Percentiles rank a stretch among this genome's conserved stretches.
Evolutionary conservation across 1,284 basidiomycete genomes (phyloP).

Genomic region (Cryptococcus sp.): DNA sequence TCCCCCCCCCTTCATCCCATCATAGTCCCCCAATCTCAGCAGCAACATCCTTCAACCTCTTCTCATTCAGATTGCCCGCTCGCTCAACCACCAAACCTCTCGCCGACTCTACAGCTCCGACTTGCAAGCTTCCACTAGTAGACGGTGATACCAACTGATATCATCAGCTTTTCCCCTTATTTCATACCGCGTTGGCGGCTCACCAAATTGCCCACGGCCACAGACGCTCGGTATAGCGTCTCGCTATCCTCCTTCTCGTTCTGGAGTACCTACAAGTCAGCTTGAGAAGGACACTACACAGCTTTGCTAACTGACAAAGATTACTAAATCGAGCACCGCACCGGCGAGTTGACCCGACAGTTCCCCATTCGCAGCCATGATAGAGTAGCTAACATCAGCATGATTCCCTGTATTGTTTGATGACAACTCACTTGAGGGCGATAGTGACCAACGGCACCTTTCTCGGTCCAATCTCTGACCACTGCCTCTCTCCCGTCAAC

Average conservation of each 20-base stretch:
- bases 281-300: not conserved
- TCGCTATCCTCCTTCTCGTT: constrained; percentile 72
- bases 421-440: constrained; percentile 40
- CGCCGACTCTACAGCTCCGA: constrained; percentile 34
- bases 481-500: constrained; percentile 45
- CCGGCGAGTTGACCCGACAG: constrained; percentile 26
- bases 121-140: constrained; percentile 32
- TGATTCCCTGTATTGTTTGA: not conserved
- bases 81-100: constrained; percentile 28
- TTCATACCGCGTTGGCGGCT: constrained; percentile 30
- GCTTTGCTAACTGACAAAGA: constrained; percentile 17
- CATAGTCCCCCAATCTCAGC: constrained; percentile 29
- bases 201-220: constrained; percentile 84
- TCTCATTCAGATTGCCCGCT: constrained; percentile 39
- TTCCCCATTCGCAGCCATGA: constrained; percentile 41
- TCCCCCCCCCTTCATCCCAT: too few species aligned
- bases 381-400: constrained; percentile 45
- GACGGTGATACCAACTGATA: constrained; percentile 39
- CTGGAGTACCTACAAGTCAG: constrained; percentile 53
- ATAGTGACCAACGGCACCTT: constrained; percentile 38
- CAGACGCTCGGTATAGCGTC: constrained; percentile 72
- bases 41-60: constrained; percentile 42
- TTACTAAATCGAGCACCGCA: constrained; percentile 23
- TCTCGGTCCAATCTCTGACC: constrained; percentile 26
- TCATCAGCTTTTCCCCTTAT: not conserved